A percentile compares a stretch with the other conserved stretches of the same genome.
Evolutionary conservation across 768 basidiomycete species (phyloP).

Genomic region (Termitomyces heimii): DNA sequence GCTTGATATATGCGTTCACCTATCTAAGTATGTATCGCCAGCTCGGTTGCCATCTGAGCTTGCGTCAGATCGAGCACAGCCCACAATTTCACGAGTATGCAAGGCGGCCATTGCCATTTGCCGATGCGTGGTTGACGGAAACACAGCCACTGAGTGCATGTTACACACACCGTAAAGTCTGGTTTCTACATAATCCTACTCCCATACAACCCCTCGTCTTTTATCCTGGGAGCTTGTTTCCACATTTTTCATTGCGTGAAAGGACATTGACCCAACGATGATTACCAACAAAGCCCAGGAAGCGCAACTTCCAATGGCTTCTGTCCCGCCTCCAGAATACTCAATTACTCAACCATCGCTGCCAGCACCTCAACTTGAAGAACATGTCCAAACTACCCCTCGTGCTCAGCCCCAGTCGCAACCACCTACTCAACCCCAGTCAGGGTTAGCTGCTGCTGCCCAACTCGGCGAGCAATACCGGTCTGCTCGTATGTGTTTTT

Average conservation of each 20-base stretch:
- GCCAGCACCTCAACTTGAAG: not conserved
- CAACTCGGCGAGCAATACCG: constrained; percentile 13
- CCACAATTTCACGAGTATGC: not conserved
- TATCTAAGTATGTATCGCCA: not conserved
- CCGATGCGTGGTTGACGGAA: not conserved
- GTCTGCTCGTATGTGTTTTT: constrained; percentile 7
- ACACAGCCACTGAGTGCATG: not conserved
- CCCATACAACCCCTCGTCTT: not conserved
- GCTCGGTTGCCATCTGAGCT: not conserved
- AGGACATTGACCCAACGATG: not conserved
- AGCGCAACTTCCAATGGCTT: not conserved
- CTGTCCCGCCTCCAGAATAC: not conserved
- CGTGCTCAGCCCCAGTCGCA: not conserved
- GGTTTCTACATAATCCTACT: not conserved
- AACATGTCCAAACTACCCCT: not conserved
- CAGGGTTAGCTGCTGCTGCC: not conserved
- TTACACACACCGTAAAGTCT: not conserved
- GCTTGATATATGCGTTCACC: not conserved
- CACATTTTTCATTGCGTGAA: not conserved
- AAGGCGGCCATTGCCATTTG: not conserved
- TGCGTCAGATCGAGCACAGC: not conserved
- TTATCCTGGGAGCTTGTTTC: not conserved
- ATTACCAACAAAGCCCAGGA: not conserved
- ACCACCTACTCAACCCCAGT: not conserved
- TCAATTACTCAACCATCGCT: not conserved